Base-by-base conservation (phyloP, 169 alveolate genomes). In the Eimeria zaria region DNA sequence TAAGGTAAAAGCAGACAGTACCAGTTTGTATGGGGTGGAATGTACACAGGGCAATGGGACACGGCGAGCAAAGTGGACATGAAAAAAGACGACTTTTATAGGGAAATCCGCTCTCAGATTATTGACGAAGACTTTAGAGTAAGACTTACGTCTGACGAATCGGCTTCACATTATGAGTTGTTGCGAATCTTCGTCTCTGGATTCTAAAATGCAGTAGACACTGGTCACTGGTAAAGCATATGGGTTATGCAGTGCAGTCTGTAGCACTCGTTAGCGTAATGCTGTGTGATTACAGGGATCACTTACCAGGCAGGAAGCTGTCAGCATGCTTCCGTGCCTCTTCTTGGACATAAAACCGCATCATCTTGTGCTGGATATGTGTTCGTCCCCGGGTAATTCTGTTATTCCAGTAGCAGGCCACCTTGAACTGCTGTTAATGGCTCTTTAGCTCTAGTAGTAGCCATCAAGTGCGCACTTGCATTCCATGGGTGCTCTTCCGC, bases 281-380 rank as follows among this genome's bases (percentile, higher is more conserved):
- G 55, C 33, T 84, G 30, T 58, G 8, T 55, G 91, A 1, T 20
- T 87, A 16, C 89, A 95, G 97, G 97, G 97, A 8, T 76, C 89
- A 16, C 69, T 95, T 58, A 84, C 95, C 9, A 51, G 97, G 24
- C 98, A 98, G 96, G 99, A 98, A 90, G 97, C 98, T 39, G 99
- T 98, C 24, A 95, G 98, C 81, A 98, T 98, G 99, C 81, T 98
- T 18, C 99, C 99, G 39, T 98, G 98, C 44, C 98, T 98, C 78
- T 96, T 98, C 74, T 91, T 98, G 76, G 98, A 96, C 62, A 98
- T 98, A 36, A 95, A 97, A 64, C 96, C 97, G 46, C 95, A 76
- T 48, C 97, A 96, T 71, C 95, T 90, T 58, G 91, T 98, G 58
- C 97, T 98, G 81, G 99, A 98, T 95, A 97, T 98, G 99, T 98